Base-by-base conservation (phyloP, 1,284 basidiomycete genomes). In the Bjerkandera adusta region DNA sequence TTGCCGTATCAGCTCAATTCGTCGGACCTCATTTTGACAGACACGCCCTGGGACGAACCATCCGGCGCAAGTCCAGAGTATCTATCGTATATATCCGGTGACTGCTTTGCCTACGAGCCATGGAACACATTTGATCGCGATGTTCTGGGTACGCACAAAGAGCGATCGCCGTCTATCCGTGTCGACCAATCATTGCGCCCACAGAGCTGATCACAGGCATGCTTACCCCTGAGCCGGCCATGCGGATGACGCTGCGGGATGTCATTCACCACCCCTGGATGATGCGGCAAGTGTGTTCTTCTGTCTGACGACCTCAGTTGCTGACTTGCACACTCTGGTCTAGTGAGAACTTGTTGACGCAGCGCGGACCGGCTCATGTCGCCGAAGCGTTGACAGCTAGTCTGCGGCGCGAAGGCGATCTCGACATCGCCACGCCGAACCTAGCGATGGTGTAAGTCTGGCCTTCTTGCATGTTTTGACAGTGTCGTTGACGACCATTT, bases 11-110 rank as follows among this genome's bases (percentile, higher is more conserved):
- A 4, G 13, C 33, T 45, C n/a, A 11, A 24, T 18, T 13, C 20
- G 24, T 12, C 22, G 34, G n/a, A n/a, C n/a, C 10, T 37, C 36
- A 5, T 15, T 30, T 34, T 36, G n/a, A 0, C 48, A 97, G 93
- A 97, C 63, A 98, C 96, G 0, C 97, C 96, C 1, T 99, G 96
- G 96, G 96, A 98, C 61, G 90, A 97, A 62, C 94, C 96, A 3
- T 93, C 93, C 0, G 62, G 67, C 1, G 73, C 76, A 16, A 92
- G 89, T 52, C 78, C 81, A 2, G 96, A 99, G 66, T 99, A 82
- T 63, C 63, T 68, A 21, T 79, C 82, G 5, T 99, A 90, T 65
- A 61, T 88, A 2, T 76, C 76, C 0, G 93, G 93, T 2, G 72
- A 86, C 44, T 81, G 96, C 43, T 84, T 92, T 54, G 63, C 77